Conservation (phyloP, 495 filamentous ascomycete genomes). For the Neurospora sp. region DNA sequence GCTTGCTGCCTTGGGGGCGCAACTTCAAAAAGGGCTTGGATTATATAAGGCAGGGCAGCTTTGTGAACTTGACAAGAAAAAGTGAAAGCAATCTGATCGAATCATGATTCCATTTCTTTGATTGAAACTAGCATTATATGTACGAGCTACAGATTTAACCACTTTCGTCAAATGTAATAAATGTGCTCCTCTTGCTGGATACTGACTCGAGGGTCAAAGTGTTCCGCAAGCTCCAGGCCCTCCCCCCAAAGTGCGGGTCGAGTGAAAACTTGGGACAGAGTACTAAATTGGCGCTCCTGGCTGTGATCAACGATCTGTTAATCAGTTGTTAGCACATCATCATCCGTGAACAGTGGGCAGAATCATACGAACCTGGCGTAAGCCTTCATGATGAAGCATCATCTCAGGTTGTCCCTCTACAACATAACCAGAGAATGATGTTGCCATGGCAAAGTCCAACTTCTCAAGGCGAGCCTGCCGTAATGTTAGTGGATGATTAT, state of each 20-base stretch:
- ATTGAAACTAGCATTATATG: background rate
- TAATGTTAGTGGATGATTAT: background rate
- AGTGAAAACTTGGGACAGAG: background rate
- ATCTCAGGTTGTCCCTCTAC: background rate
- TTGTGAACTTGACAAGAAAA: background rate
- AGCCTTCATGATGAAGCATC: background rate
- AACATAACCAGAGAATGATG: background rate
- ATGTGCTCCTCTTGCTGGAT: background rate
- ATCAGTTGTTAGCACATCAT: background rate
- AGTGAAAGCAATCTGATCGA: background rate
- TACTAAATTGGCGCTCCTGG: background rate
- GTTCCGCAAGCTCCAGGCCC: background rate
- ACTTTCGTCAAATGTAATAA: background rate
- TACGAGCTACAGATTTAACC: background rate
- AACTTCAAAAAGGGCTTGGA: background rate
- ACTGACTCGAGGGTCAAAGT: background rate
- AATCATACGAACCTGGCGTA: background rate
- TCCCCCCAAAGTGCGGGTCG: background rate
- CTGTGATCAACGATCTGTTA: background rate
- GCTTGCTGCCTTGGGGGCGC: background rate
- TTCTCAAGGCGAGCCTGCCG: background rate
- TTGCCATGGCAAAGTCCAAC: background rate
- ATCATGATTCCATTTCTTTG: background rate
- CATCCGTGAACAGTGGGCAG: background rate
- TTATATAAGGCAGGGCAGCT: background rate